These are phyloP conservation scores for Pochonia chlamydosporia DNA, from an alignment of 2,329 filamentous ascomycete genomes.

Conservation along the genomic window DNA sequence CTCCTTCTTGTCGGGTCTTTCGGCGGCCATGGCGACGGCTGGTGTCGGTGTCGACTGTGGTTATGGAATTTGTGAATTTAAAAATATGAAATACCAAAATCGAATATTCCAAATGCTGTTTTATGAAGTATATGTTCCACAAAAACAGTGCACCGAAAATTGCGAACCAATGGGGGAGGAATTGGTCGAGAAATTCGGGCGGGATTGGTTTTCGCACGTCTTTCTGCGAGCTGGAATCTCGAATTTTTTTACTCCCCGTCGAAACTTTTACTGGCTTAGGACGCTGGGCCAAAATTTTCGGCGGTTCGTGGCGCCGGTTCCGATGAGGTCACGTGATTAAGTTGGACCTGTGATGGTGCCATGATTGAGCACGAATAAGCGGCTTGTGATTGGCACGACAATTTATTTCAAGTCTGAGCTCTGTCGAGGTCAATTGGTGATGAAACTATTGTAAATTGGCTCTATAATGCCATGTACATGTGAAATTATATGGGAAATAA, in stretches of 20 bases:
- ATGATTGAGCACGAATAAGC: not conserved
- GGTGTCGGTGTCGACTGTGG: conserved; percentile 5
- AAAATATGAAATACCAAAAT: not conserved
- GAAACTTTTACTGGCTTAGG: conserved; percentile 24
- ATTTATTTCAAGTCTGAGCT: not conserved
- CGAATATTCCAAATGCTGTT: conserved; percentile 3
- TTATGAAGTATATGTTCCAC: not conserved
- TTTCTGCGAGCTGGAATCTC: conserved; percentile 17
- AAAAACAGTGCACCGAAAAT: not conserved
- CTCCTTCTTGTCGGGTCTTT: conserved; percentile 44
- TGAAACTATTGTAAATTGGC: too few relatives aligned
- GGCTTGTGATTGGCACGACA: conserved; percentile 1
- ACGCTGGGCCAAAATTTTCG: conserved; percentile 20
- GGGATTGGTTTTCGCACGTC: not conserved
- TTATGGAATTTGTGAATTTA: not conserved
- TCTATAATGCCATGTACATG: too few relatives aligned
- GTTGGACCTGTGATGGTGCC: not conserved
- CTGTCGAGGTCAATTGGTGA: not conserved
- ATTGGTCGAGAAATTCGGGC: not conserved
- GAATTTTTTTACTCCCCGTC: conserved; percentile 24
- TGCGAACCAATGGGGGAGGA: conserved; percentile 12
- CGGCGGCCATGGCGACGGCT: conserved; percentile 40
- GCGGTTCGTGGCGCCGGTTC: conserved; percentile 26
- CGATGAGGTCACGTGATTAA: conserved; percentile 13
- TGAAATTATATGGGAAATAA: too few relatives aligned